Percentiles rank a stretch among this genome's conserved stretches.
Evolutionary conservation across 139 green algal species (phyloP).

Genomic region (Coccomyxa sp.): DNA sequence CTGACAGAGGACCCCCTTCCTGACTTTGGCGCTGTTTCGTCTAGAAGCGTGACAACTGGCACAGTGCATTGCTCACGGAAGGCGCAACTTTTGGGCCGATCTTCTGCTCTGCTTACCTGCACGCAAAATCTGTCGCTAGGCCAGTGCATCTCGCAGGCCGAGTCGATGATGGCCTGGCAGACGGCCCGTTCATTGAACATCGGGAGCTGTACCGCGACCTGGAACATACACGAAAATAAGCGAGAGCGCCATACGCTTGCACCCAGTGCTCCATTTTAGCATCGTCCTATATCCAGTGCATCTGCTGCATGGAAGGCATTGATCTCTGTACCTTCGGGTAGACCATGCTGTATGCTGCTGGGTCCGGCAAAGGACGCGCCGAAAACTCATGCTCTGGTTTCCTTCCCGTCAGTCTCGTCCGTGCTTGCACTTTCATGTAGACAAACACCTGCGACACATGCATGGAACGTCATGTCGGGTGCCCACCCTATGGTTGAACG

Average conservation of each 20-base stretch:
- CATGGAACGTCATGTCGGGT: too few species aligned
- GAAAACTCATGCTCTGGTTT: slow-evolving; percentile 36
- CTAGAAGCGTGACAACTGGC: too few species aligned
- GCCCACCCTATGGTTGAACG: too few species aligned
- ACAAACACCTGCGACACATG: background rate
- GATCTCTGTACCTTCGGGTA: slow-evolving; percentile 16
- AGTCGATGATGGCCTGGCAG: slow-evolving; percentile 80
- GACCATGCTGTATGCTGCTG: slow-evolving; percentile 11
- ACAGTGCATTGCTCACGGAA: too few species aligned
- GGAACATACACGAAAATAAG: slow-evolving; percentile 2
- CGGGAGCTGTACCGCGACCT: slow-evolving; percentile 91
- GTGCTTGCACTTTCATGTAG: slow-evolving; percentile 7
- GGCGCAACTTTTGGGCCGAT: too few species aligned
- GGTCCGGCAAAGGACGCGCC: slow-evolving; percentile 29
- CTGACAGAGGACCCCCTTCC: too few species aligned
- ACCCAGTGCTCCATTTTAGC: too few species aligned
- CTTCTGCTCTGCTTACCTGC: slow-evolving; percentile 29
- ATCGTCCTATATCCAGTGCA: too few species aligned
- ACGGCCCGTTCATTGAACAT: slow-evolving; percentile 92
- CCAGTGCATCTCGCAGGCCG: slow-evolving; percentile 71
- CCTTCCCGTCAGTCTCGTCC: slow-evolving; percentile 28
- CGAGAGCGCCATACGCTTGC: too few species aligned
- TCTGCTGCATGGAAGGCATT: too few species aligned
- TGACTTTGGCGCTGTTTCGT: too few species aligned
- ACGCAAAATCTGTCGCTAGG: slow-evolving; percentile 59